Evolutionary conservation across 192 early-diverging fungal species (phyloP).

Genomic region (Thoreauomyces humboldtii): DNA sequence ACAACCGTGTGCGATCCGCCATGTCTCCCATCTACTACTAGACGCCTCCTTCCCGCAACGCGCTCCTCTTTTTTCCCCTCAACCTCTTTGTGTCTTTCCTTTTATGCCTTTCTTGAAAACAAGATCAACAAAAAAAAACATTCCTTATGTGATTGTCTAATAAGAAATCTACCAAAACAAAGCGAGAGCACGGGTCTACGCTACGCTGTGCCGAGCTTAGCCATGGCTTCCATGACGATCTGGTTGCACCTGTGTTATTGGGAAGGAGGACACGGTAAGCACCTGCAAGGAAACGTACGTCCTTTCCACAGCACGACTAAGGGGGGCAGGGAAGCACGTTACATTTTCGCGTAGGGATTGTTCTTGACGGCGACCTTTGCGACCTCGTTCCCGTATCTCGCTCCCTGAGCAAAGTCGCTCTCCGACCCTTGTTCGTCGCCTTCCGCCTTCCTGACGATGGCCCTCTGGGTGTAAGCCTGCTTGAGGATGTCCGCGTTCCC

Average conservation of each 20-base stretch:
- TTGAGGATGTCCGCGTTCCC: conserved; percentile 34
- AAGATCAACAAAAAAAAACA: too few species aligned
- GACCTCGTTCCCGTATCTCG: conserved; percentile 59
- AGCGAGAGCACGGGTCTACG: too few species aligned
- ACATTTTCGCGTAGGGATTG: conserved; percentile 74
- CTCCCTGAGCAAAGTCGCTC: conserved; percentile 55
- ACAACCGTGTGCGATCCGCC: conserved; percentile 79
- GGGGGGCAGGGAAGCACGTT: not conserved
- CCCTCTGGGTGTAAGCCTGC: conserved; percentile 67
- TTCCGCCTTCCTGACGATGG: conserved; percentile 41
- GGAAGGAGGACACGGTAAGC: not conserved
- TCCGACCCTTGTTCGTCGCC: conserved; percentile 55
- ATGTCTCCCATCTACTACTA: conserved; percentile 63
- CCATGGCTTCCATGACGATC: conserved; percentile 15
- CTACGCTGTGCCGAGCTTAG: conserved; percentile 2
- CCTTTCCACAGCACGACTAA: not conserved
- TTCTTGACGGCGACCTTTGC: conserved; percentile 56
- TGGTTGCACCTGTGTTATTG: not conserved
- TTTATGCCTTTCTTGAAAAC: too few species aligned
- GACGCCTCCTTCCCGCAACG: too few species aligned
- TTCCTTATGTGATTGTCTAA: too few species aligned
- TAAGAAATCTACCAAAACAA: too few species aligned
- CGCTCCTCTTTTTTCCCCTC: too few species aligned
- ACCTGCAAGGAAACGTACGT: not conserved
- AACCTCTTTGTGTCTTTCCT: too few species aligned